phyloP scores from a whole-genome alignment of 129 eudicot species.

The Tagetes patula region DNA sequence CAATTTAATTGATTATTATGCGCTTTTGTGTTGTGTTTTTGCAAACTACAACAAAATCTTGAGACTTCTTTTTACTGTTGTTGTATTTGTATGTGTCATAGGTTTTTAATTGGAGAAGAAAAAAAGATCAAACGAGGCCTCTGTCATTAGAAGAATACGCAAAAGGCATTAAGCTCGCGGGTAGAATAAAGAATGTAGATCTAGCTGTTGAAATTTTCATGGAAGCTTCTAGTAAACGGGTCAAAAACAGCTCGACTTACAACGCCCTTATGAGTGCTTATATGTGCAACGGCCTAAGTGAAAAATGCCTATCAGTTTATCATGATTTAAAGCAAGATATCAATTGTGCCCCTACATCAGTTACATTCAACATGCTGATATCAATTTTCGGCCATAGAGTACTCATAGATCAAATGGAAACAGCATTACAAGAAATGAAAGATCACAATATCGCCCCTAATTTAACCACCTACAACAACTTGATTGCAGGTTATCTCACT shows the following conservation, averaged over 20 bases:
- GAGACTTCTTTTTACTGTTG: not conserved
- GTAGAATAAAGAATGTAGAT: constrained; percentile 56
- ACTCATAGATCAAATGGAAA: constrained; percentile 74
- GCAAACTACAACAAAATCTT: not conserved
- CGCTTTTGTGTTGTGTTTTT: no score
- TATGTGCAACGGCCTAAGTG: constrained; percentile 43
- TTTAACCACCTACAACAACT: constrained; percentile 54
- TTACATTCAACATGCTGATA: constrained; percentile 75
- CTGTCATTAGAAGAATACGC: constrained; percentile 75
- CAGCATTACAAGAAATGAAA: constrained; percentile 42
- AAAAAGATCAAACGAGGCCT: constrained; percentile 36
- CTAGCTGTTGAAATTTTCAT: constrained; percentile 67
- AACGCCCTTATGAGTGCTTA: constrained; percentile 79
- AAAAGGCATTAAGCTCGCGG: constrained; percentile 69
- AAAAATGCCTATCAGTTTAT: constrained; percentile 59
- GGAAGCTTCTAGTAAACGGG: constrained; percentile 56
- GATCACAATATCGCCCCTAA: constrained; percentile 43
- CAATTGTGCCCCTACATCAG: constrained; percentile 55
- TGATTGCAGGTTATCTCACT: constrained; percentile 72
- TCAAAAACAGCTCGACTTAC: constrained; percentile 43
- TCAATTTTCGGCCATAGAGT: constrained; percentile 59
- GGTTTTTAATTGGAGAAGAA: constrained; percentile 89
- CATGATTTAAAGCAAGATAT: constrained; percentile 56
- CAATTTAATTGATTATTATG: no score
- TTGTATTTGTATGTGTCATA: constrained; percentile 26